Base-by-base conservation (phyloP, 2,329 filamentous ascomycete species). In the Sclerotinia borealis region DNA sequence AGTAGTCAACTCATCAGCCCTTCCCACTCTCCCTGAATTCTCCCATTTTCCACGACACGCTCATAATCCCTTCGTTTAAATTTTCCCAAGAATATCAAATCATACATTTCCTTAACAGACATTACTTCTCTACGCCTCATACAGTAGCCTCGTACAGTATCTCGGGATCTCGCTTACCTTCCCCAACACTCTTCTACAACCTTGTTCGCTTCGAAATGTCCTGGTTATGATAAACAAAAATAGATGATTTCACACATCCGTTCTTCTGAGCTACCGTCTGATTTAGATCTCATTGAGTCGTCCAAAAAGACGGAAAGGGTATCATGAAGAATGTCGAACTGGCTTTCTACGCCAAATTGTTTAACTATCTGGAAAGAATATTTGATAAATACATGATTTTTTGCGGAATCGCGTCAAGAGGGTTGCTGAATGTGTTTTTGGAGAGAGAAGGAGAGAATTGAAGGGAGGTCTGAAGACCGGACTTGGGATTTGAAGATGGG, bases 191-290 rank as follows among this genome's bases (percentile, higher is more conserved):
- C n/a, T 73, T 66, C 36, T 62, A 65, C 10, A 54, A 63, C 8
- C 62, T 73, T 2, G 15, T 73, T n/a, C 31, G 63, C 5, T 39
- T 41, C 4, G 69, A 73, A 31, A 69, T 71, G 66, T 71, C 72
- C 2, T 73, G 67, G 70, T 37, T 73, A 6, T 73, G 69, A 65
- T 70, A 73, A 65, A 54, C 58, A 25, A 70, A 73, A 65, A 54
- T 61, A 25, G 49, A 52, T 22, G 36, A 34, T 25, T 27, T 15
- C 50, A 13, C 31, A 15, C 29, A 27, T 7, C 59, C 63, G 15
- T 58, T 27, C 19, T 47, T 61, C 10, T 65, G 63, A 47, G n/a
- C 29, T 36, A 54, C 60, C 10, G 51, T 49, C 13, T n/a, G 43
- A 27, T 25, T 45, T 39, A 15, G n/a, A 34, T 5, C 52, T 59